Percentiles rank a stretch among this genome's conserved stretches.
Conservation (phyloP, 352 stramenopile species). For the Globisporangium megalacanthum region DNA sequence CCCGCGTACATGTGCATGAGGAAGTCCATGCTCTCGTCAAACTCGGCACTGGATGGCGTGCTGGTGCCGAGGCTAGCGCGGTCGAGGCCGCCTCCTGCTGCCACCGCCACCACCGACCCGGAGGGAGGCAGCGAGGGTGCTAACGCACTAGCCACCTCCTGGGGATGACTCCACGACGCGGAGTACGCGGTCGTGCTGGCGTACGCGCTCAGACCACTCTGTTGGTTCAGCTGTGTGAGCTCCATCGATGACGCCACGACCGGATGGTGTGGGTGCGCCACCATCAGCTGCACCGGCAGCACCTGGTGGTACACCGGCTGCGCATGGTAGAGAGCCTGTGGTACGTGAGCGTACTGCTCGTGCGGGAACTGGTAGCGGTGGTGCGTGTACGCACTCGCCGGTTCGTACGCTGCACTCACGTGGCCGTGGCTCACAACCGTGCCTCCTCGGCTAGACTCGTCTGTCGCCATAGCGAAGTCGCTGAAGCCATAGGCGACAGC, state of each 20-base stretch:
- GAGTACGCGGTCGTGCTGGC: conserved; percentile 28
- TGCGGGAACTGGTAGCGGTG: conserved; percentile 7
- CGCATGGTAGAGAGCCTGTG: neutral
- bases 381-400: neutral
- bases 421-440: conserved; percentile 5
- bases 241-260: conserved; percentile 17
- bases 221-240: conserved; percentile 34
- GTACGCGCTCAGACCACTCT: conserved; percentile 37
- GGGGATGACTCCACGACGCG: conserved; percentile 19
- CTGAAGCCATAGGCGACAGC: neutral
- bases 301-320: conserved; percentile 8
- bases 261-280: neutral
- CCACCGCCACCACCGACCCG: neutral
- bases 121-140: neutral
- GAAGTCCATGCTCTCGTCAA: conserved; percentile 81
- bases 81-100: neutral
- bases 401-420: conserved; percentile 6
- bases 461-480: neutral
- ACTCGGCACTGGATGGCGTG: conserved; percentile 19
- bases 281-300: conserved; percentile 1
- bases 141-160: conserved; percentile 7
- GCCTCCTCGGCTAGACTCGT: neutral
- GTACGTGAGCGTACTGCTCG: neutral
- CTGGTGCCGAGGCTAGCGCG: neutral
- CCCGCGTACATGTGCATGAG: conserved; percentile 67